Conservation (phyloP, 352 stramenopile species). For the Aphanomyces invadans region DNA sequence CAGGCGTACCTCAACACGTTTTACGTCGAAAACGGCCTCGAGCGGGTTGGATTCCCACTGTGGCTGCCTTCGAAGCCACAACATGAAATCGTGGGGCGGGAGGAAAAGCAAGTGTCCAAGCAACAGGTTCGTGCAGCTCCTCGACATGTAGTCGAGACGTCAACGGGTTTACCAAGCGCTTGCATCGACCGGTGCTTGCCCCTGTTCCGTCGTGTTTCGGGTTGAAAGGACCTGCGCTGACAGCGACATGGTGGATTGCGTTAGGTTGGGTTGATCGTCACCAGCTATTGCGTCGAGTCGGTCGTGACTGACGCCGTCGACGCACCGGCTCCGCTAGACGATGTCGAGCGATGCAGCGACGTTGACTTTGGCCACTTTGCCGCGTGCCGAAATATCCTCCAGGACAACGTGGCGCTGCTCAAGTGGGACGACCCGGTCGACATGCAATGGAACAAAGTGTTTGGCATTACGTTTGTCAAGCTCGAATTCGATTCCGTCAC, state of each 20-base stretch:
- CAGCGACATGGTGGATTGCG: too few relatives aligned
- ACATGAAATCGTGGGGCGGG: constrained; percentile 21
- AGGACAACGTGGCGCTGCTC: constrained; percentile 3
- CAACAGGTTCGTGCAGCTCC: too few relatives aligned
- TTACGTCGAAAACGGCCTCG: constrained; percentile 14
- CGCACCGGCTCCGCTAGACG: not conserved
- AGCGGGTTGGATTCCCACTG: constrained; percentile 13
- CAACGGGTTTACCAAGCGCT: too few relatives aligned
- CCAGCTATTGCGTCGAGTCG: not conserved
- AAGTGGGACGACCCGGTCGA: not conserved
- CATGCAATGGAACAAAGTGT: constrained; percentile 11
- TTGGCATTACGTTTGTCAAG: constrained; percentile 41
- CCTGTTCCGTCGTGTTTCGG: too few relatives aligned
- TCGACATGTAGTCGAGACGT: too few relatives aligned
- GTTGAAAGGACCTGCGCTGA: too few relatives aligned
- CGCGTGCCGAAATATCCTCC: constrained; percentile 5
- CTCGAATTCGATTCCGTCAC: constrained; percentile 64
- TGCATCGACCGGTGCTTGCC: too few relatives aligned
- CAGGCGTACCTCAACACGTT: constrained; percentile 22
- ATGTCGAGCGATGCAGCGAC: not conserved
- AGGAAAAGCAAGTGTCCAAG: constrained; percentile 16
- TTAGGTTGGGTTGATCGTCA: constrained; percentile 12
- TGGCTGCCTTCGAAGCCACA: constrained; percentile 15
- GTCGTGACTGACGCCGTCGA: not conserved
- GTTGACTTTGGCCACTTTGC: not conserved